phyloP scores from a whole-genome alignment of 164 flowering plant genomes.

The Vitis cinerea region DNA sequence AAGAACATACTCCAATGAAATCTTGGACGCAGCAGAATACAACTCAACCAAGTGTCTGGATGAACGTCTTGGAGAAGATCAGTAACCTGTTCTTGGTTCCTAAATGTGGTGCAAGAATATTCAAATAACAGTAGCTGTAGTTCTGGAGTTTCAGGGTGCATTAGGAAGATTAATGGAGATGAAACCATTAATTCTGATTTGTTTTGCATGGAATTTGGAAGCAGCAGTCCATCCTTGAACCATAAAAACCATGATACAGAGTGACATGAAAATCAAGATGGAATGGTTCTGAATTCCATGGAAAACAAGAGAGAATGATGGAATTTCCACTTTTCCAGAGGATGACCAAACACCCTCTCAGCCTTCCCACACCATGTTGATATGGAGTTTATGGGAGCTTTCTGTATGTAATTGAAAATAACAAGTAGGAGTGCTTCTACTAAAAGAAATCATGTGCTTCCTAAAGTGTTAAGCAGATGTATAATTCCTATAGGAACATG shows the following conservation, averaged over 20 bases:
- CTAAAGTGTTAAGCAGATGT: too few relatives aligned
- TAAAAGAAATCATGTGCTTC: too few relatives aligned
- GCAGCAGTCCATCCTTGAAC: neutral
- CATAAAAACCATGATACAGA: too few relatives aligned
- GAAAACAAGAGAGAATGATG: conserved; percentile 5
- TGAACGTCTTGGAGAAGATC: conserved; percentile 21
- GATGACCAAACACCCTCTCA: conserved; percentile 6
- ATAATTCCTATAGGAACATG: too few relatives aligned
- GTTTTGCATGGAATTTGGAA: conserved; percentile 21
- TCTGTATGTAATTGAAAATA: too few relatives aligned
- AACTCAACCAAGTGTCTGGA: conserved; percentile 42
- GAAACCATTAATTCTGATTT: neutral
- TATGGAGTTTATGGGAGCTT: too few relatives aligned
- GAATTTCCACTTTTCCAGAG: neutral
- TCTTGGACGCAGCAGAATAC: conserved; percentile 47
- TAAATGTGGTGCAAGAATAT: conserved; percentile 3
- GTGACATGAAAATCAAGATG: neutral
- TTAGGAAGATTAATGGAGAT: conserved; percentile 11
- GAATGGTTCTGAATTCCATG: conserved; percentile 11
- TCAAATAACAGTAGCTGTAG: conserved; percentile 6
- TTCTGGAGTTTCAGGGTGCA: neutral
- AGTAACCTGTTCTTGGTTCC: conserved; percentile 30
- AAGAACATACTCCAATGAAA: conserved; percentile 54
- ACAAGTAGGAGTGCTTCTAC: too few relatives aligned
- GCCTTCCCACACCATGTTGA: neutral